These are phyloP conservation scores for Roridomyces roridus DNA, from an alignment of 768 basidiomycete species.

Conservation along the genomic window DNA sequence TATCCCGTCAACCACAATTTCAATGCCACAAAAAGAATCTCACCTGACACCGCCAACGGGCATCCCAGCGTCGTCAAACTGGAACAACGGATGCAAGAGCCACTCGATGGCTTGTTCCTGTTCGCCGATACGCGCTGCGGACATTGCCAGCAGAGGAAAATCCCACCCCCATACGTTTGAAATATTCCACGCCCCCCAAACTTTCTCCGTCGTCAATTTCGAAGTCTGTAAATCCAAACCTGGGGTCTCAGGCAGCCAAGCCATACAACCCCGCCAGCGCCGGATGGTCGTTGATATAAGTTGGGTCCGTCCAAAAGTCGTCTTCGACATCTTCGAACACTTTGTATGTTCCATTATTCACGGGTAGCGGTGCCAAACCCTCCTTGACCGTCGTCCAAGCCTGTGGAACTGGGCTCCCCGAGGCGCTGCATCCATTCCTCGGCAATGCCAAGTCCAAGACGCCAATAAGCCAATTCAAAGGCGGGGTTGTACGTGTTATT, in stretches of 20 bases:
- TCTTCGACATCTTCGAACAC: conserved; percentile 61
- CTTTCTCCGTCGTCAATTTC: conserved; percentile 56
- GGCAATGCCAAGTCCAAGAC: conserved; percentile 54
- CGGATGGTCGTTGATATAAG: conserved; percentile 63
- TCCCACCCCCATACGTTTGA: conserved; percentile 67
- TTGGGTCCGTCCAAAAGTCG: conserved; percentile 57
- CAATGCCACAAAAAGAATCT: not conserved
- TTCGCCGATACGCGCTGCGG: conserved; percentile 59
- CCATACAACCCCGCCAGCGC: conserved; percentile 61
- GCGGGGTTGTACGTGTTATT: conserved; percentile 61
- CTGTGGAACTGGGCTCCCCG: conserved; percentile 44
- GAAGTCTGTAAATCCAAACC: conserved; percentile 54
- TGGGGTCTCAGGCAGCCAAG: conserved; percentile 59
- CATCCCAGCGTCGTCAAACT: conserved; percentile 68
- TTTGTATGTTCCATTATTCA: conserved; percentile 56
- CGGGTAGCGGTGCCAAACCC: conserved; percentile 56
- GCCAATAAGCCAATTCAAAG: conserved; percentile 67
- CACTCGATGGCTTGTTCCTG: conserved; percentile 57
- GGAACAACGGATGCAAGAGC: conserved; percentile 59
- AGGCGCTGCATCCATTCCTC: conserved; percentile 53
- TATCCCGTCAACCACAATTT: not conserved
- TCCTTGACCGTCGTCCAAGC: conserved; percentile 52
- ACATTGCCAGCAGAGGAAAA: conserved; percentile 69
- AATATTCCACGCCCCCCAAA: conserved; percentile 60
- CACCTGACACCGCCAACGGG: conserved; percentile 56